Evolutionary conservation across 2,329 filamentous ascomycete genomes (phyloP).

Genomic region (Ceratocystis cacaofunesta): DNA sequence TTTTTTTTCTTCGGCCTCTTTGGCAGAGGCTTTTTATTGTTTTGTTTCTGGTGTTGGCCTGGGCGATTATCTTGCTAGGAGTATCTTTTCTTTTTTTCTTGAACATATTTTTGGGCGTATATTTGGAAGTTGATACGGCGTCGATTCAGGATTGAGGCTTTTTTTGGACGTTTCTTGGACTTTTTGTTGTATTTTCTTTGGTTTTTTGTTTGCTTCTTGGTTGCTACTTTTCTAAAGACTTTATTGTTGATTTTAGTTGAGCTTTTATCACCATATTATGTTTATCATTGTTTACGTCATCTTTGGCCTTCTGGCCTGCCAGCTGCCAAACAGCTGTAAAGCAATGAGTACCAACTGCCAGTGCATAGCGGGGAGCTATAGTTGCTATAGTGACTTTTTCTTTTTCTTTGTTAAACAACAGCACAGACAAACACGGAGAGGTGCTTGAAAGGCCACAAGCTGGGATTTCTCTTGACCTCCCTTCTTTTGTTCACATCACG

Average conservation of each 20-base stretch:
- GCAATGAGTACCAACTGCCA: not conserved
- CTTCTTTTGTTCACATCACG: not conserved
- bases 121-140: not conserved
- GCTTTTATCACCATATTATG: not conserved
- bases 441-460: not conserved
- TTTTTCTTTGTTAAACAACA: conserved; percentile 13
- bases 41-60: conserved; percentile 5
- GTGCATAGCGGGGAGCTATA: not conserved
- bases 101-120: not conserved
- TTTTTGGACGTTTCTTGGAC: not conserved
- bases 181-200: conserved; percentile 4
- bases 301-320: not conserved
- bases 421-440: not conserved
- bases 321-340: not conserved
- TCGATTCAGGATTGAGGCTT: not conserved
- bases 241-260: not conserved
- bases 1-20: conserved; percentile 5
- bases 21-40: not conserved
- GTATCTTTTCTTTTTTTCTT: not conserved
- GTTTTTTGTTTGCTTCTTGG: conserved; percentile 5
- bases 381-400: conserved; percentile 7
- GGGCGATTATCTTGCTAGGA: not conserved
- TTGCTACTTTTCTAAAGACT: not conserved
- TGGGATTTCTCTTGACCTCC: not conserved
- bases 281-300: not conserved